Conservation (phyloP, 2,329 filamentous ascomycete genomes). For the Thyridium curvatum region DNA sequence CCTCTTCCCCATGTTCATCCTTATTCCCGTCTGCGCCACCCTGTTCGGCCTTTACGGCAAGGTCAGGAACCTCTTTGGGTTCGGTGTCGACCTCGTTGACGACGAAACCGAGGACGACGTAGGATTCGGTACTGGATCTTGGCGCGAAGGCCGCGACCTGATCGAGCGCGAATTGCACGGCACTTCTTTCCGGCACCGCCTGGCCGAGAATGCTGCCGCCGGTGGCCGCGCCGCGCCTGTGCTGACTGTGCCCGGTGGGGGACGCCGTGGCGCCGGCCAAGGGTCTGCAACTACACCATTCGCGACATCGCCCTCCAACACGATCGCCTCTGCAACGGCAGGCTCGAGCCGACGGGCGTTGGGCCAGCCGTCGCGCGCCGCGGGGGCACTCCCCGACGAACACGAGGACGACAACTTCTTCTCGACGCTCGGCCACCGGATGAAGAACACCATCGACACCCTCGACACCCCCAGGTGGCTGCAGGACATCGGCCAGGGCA, state of each 20-base stretch:
- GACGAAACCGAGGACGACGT: constrained; percentile 60
- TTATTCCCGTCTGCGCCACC: constrained; percentile 79
- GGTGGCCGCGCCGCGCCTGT: constrained; percentile 34
- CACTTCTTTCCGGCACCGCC: constrained; percentile 45
- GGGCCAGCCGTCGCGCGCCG: constrained; percentile 20
- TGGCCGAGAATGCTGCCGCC: constrained; percentile 9
- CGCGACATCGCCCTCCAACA: constrained; percentile 27
- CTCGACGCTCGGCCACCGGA: constrained; percentile 72
- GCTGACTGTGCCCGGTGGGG: constrained; percentile 38
- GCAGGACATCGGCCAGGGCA: constrained; percentile 58
- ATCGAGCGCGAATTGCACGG: constrained; percentile 81
- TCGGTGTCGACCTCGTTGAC: constrained; percentile 67
- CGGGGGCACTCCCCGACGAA: constrained; percentile 34
- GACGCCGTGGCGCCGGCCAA: constrained; percentile 12
- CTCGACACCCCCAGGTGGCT: constrained; percentile 80
- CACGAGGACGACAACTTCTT: constrained; percentile 78
- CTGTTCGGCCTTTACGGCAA: constrained; percentile 86
- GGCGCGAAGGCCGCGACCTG: constrained; percentile 85
- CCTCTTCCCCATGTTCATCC: constrained; percentile 81
- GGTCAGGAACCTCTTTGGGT: constrained; percentile 70
- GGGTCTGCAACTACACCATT: constrained; percentile 35
- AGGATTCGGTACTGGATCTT: constrained; percentile 71
- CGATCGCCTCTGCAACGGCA: constrained; percentile 8
- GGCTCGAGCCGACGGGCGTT: constrained; percentile 10
- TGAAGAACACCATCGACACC: constrained; percentile 88